Evolutionary conservation across 768 basidiomycete genomes (phyloP), one percentile per base, ranked within the genome.

Genomic region (Naganishia randhawae): DNA sequence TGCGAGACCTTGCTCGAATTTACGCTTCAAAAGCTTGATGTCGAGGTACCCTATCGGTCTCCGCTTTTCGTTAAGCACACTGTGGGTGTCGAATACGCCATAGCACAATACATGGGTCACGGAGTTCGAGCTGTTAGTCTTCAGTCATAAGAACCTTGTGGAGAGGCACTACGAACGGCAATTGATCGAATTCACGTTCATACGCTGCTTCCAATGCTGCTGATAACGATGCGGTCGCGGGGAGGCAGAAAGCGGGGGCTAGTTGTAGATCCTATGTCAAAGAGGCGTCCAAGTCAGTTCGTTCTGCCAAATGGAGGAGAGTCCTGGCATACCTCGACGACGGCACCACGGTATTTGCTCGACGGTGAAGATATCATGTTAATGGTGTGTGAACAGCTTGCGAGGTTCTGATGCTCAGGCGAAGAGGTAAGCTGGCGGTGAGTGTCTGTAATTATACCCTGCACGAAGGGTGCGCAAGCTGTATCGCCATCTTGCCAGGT

Each of bases 141-240:
- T n/a, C n/a, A n/a, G 48, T n/a, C 31, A 68, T 42, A 33, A 31
- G 33, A 2, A 1, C 14, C 14, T 22, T 29, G 16, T 51, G 8
- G 17, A 48, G 55, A 8, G 13, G 14, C 50, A 5, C 39, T 25
- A 80, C 81, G 74, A 73, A 94, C 93, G 93, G 93, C 69, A 95
- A 88, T 73, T 94, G 88, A 19, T 92, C 92, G 80, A 94, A 96
- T 77, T 96, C 93, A 37, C 92, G 86, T 72, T 96, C 93, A 73
- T 93, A 95, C 0, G 92, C 93, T 29, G 89, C 84, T 73, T 91
- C 91, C 32, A 95, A 85, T 1, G 90, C 92, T 27, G 85, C 83
- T 10, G 85, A 84, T 67, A 94, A 86, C 22, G 85, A 83, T 74
- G 91, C 91, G 67, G 84, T 83, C 13, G 84, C 81, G 9, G 89